Base-by-base conservation (phyloP, 108 stramenopile genomes). In the Nannochloropsis salina region DNA sequence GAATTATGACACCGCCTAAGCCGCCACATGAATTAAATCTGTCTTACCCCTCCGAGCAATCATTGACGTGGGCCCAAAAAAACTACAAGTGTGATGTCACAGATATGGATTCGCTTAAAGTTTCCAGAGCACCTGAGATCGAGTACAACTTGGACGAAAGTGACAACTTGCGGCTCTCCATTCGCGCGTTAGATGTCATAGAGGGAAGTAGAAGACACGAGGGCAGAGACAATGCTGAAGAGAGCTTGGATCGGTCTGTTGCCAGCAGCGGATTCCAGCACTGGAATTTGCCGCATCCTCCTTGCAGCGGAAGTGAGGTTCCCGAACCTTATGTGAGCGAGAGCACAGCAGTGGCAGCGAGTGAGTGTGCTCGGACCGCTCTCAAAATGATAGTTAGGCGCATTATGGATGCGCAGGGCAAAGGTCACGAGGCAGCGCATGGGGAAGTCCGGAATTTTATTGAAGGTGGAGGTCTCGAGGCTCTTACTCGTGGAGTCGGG, bases 301-400 rank as follows among this genome's bases (percentile, higher is more conserved):
- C 31, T 31, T 31, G 31, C 31, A 31, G 31, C 31, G 31, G 31
- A 31, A 31, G 31, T 31, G 31, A 31, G 31, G 31, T 31, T 31
- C 31, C 31, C 31, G 31, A 31, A 31, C 31, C 31, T 31, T 31
- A 74, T 6, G 61, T 74, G 20, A n/a, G 61, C 61, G 61, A n/a
- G 61, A 15, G 61, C 20, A 6, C 61, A 74, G 20, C 61, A 4
- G 61, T 74, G n/a, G 61, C 61, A 74, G 61, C 31, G 31, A 31
- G 31, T 31, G 31, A 31, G 31, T 31, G 31, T 31, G 31, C 61
- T n/a, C n/a, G 61, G 61, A 74, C 6, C 3, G 6, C n/a, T 74
- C 61, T 74, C 20, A n/a, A 74, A n/a, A n/a, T n/a, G 61, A 74
- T 74, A n/a, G n/a, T 74, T 74, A n/a, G n/a, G 61, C 61, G 61